Conservation (phyloP, 176 grass and related monocot species). For the Tuctoria greenei region DNA sequence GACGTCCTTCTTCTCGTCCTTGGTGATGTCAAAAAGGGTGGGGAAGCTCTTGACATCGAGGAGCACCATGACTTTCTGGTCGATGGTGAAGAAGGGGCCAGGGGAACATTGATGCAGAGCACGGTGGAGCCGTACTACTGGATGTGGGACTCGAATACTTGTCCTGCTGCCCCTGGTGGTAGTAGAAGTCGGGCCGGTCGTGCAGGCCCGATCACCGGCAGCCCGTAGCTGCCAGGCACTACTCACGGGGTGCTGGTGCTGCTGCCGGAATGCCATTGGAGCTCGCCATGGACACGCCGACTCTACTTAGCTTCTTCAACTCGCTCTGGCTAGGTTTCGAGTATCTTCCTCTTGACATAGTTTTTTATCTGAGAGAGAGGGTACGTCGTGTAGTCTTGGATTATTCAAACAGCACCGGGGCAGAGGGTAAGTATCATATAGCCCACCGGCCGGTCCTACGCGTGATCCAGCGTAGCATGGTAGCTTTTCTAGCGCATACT, state of each 20-base stretch:
- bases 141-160: conserved; percentile 65
- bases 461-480: too few relatives aligned
- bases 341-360: neutral
- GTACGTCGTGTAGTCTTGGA: too few relatives aligned
- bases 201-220: conserved; percentile 51
- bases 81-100: conserved; percentile 49
- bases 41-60: conserved; percentile 79
- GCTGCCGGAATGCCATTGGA: neutral
- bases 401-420: too few relatives aligned
- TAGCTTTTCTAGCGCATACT: too few relatives aligned
- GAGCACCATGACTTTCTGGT: conserved; percentile 60
- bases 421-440: too few relatives aligned
- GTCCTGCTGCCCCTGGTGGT: conserved; percentile 59
- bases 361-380: too few relatives aligned
- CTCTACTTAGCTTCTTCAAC: too few relatives aligned
- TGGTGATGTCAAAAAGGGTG: conserved; percentile 64
- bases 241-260: neutral
- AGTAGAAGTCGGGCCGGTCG: conserved; percentile 80
- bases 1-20: conserved; percentile 74
- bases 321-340: neutral
- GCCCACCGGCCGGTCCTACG: too few relatives aligned
- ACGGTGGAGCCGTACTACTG: conserved; percentile 66
- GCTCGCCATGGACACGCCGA: neutral
- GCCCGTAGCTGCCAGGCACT: conserved; percentile 52
- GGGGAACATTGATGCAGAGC: conserved; percentile 62